Base-by-base conservation (phyloP, 2,329 filamentous ascomycete genomes). In the Dactylellina cionopaga region DNA sequence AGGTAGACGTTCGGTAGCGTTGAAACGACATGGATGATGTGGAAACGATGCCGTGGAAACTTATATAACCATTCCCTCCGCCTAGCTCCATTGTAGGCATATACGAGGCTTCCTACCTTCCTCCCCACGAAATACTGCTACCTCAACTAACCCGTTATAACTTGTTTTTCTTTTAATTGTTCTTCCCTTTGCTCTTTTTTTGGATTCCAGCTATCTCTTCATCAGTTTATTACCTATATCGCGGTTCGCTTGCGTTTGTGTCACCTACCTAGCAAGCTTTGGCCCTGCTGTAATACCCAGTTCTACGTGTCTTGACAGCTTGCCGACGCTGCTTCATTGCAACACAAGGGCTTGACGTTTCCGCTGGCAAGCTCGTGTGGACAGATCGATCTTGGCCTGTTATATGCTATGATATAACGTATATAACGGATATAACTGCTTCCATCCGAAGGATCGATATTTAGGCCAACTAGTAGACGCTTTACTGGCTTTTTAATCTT, bases 281-380 rank as follows among this genome's bases (percentile, higher is more conserved):
- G 19, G 44, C 52, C 52, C 46, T 72, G 59, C 59, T 72, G 68
- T 72, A 51, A 72, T 59, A 72, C 68, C 52, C 54, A 72, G 51
- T 43, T 72, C 68, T 39, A 72, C 68, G 68, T 72, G 68, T 72
- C 68, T 72, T 72, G 59, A 72, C 68, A 72, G 68, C 68, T 65
- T 72, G 52, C 59, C 52, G 52, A 56, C 58, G 27, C 54, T 46
- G 52, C 54, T 51, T 56, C 29, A 33, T 13, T 51, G 39, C 56
- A 69, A 44, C 46, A 43, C 39, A 35, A 29, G n/a, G 22, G 7
- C 11, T 35, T 33, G 37, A 46, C 19, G 13, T n/a, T 31, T 25
- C 39, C 33, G 54, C 37, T 58, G 54, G 54, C 54, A 58, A n/a
- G n/a, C n/a, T n/a, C n/a, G n/a, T n/a, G n/a, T n/a, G n/a, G n/a